A percentile compares a stretch with the other conserved stretches of the same genome.
Conservation (phyloP, 2,329 filamentous ascomycete species). For the Tolypocladium pustulatum region DNA sequence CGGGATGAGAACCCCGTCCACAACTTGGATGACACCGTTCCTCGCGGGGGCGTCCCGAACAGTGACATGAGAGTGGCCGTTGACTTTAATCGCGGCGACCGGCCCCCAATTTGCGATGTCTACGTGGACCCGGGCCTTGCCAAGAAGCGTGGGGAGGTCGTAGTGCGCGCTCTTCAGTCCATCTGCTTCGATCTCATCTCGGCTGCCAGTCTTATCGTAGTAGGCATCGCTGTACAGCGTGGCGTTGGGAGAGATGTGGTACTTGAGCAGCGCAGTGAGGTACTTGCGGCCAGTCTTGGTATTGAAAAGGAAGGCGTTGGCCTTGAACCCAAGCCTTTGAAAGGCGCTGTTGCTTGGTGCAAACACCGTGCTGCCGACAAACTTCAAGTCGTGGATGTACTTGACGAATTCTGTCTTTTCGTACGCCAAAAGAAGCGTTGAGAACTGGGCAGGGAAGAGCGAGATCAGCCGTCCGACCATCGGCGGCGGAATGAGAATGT, state of each 20-base stretch:
- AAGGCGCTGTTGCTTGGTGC: constrained; percentile 78
- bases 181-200: constrained; percentile 15
- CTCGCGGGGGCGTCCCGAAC: constrained; percentile 61
- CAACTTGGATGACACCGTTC: constrained; percentile 76
- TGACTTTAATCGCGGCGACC: constrained; percentile 62
- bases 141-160: constrained; percentile 63
- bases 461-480: constrained; percentile 39
- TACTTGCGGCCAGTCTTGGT: constrained; percentile 63
- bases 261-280: constrained; percentile 66
- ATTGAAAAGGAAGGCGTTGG: constrained; percentile 79
- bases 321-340: constrained; percentile 55
- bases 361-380: constrained; percentile 64
- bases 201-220: constrained; percentile 35
- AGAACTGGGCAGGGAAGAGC: constrained; percentile 67
- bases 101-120: constrained; percentile 62
- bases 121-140: constrained; percentile 54
- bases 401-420: constrained; percentile 62
- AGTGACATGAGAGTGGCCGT: constrained; percentile 56
- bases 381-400: constrained; percentile 41
- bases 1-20: constrained; percentile 64
- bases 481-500: constrained; percentile 67
- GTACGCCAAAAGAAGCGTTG: constrained; percentile 65
- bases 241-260: constrained; percentile 63
- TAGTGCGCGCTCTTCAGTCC: constrained; percentile 37
- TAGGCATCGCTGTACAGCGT: constrained; percentile 79